These are phyloP conservation scores for Trichoderma gracile DNA, from an alignment of 2,329 filamentous ascomycete species.

Conservation along the genomic window DNA sequence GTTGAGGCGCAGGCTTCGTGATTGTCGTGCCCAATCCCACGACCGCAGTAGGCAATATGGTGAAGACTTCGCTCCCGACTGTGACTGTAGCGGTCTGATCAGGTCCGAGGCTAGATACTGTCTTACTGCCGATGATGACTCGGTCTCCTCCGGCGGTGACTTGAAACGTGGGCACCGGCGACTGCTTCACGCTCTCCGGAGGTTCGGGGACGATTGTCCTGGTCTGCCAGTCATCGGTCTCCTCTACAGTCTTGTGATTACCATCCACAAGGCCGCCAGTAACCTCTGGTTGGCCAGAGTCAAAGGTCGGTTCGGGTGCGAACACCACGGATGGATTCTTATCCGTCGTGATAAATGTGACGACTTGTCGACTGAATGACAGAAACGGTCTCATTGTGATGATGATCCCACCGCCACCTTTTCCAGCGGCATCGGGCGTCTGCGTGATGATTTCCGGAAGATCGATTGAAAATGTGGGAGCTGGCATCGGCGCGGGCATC, in stretches of 20 bases:
- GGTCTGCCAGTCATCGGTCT: neutral
- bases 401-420: neutral
- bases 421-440: neutral
- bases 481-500: neutral
- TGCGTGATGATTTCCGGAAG: slow-evolving; percentile 1
- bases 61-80: slow-evolving; percentile 47
- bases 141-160: slow-evolving; percentile 47
- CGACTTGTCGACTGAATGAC: slow-evolving; percentile 31
- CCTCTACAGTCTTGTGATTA: slow-evolving; percentile 29
- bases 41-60: slow-evolving; percentile 50
- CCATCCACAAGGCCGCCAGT: slow-evolving; percentile 12
- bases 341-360: slow-evolving; percentile 54
- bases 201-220: neutral
- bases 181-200: slow-evolving; percentile 5
- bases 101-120: slow-evolving; percentile 43
- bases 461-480: slow-evolving; percentile 3
- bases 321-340: slow-evolving; percentile 56
- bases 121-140: slow-evolving; percentile 51
- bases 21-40: slow-evolving; percentile 49
- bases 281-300: slow-evolving; percentile 39
- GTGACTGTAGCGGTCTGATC: slow-evolving; percentile 46
- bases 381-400: slow-evolving; percentile 17
- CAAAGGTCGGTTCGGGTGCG: slow-evolving; percentile 41
- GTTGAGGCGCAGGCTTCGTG: slow-evolving; percentile 41
- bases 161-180: slow-evolving; percentile 36